Evolutionary conservation across 2,329 filamentous ascomycete species (phyloP).

Genomic region (Geosmithia morbida): DNA sequence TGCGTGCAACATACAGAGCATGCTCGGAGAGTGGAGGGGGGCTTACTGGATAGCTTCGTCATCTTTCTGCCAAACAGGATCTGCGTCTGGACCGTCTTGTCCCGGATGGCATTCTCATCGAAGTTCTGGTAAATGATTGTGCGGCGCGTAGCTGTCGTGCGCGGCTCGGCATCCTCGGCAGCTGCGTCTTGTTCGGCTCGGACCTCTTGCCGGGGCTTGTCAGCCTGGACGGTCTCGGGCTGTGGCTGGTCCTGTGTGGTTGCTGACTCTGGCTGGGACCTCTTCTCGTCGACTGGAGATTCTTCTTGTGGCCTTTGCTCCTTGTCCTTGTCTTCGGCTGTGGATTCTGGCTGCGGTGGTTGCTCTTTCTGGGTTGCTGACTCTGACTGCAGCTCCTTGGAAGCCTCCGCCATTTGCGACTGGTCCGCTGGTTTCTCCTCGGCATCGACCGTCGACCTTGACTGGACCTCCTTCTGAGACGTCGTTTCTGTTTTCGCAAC

Average conservation of each 20-base stretch:
- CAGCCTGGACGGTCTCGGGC: too few relatives aligned
- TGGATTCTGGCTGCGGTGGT: background rate
- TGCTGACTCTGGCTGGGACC: background rate
- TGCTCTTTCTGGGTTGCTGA: background rate
- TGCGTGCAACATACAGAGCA: background rate
- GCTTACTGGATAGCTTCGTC: slow-evolving; percentile 39
- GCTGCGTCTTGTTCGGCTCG: slow-evolving; percentile 2
- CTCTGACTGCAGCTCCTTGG: background rate
- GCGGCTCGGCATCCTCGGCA: slow-evolving; percentile 4
- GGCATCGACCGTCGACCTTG: background rate
- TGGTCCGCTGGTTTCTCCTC: background rate
- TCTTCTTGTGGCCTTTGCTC: background rate
- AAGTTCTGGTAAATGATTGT: slow-evolving; percentile 48
- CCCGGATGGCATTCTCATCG: slow-evolving; percentile 38
- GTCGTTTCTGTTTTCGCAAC: too few relatives aligned
- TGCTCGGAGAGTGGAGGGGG: background rate
- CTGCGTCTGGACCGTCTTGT: slow-evolving; percentile 41
- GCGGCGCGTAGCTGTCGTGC: slow-evolving; percentile 33
- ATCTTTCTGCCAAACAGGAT: slow-evolving; percentile 46
- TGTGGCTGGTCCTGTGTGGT: background rate
- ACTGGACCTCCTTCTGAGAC: background rate
- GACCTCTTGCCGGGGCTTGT: background rate
- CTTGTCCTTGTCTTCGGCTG: background rate
- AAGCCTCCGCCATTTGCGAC: too few relatives aligned
- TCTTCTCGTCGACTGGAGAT: background rate